Conservation (phyloP, 2,329 filamentous ascomycete genomes). For the Macrophomina pseudophaseolina region DNA sequence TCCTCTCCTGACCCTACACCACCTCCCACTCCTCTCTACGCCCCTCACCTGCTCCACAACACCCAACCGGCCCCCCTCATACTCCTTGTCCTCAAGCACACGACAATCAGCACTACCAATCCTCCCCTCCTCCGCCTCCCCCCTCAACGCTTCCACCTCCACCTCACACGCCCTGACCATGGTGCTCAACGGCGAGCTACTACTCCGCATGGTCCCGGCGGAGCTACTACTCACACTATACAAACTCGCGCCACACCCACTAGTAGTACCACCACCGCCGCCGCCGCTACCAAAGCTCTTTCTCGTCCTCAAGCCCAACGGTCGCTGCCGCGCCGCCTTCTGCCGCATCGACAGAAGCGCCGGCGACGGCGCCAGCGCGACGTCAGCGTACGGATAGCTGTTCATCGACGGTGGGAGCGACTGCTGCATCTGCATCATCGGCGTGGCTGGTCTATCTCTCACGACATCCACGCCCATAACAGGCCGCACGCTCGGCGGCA, state of each 20-base stretch:
- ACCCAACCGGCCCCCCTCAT: constrained; percentile 33
- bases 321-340: constrained; percentile 12
- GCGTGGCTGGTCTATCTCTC: not conserved
- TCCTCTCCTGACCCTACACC: constrained; percentile 12
- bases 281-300: not conserved
- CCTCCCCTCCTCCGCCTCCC: constrained; percentile 28
- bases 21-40: constrained; percentile 26
- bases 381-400: not conserved
- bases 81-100: constrained; percentile 30
- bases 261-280: not conserved
- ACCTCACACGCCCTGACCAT: constrained; percentile 24
- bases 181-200: constrained; percentile 16
- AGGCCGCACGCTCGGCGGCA: constrained; percentile 1
- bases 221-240: not conserved
- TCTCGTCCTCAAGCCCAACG: not conserved
- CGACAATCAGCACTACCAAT: constrained; percentile 2
- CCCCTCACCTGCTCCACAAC: constrained; percentile 21
- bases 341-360: constrained; percentile 13
- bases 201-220: not conserved
- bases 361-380: not conserved
- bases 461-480: not conserved
- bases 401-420: not conserved
- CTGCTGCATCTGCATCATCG: not conserved
- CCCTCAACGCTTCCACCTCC: constrained; percentile 9
- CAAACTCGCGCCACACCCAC: not conserved